Evolutionary conservation across 1,284 basidiomycete species (phyloP).

Genomic region (Trametes pubescens): DNA sequence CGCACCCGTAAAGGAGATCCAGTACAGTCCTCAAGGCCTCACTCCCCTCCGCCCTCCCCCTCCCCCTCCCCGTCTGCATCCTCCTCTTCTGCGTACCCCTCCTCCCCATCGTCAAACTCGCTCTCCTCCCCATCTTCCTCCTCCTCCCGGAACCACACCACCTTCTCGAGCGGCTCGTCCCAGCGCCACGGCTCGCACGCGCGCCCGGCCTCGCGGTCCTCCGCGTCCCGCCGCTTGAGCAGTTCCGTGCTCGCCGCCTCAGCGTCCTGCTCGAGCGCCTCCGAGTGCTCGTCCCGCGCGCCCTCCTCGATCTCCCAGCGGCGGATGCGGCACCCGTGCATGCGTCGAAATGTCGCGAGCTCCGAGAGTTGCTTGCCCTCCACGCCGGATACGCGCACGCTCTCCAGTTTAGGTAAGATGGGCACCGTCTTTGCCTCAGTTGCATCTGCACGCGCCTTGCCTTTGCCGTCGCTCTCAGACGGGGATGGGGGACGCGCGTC

Average conservation of each 20-base stretch:
- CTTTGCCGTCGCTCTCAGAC: neutral
- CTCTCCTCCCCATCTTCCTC: conserved; percentile 26
- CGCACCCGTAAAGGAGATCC: neutral
- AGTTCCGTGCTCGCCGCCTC: conserved; percentile 18
- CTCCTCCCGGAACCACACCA: conserved; percentile 38
- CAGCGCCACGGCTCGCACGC: conserved; percentile 30
- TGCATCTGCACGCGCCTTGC: neutral
- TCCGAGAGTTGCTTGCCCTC: conserved; percentile 25
- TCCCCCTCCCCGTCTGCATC: conserved; percentile 24
- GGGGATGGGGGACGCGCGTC: neutral
- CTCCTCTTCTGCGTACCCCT: conserved; percentile 14
- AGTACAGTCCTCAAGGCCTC: neutral
- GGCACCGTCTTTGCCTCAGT: conserved; percentile 7
- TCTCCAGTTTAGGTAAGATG: conserved; percentile 39
- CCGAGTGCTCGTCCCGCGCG: conserved; percentile 34
- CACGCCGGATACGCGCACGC: conserved; percentile 38
- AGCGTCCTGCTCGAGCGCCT: conserved; percentile 31
- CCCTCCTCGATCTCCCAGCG: conserved; percentile 38
- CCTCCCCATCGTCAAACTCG: conserved; percentile 22
- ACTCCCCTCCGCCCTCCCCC: neutral
- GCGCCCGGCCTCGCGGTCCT: conserved; percentile 13
- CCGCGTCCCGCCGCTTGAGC: conserved; percentile 12
- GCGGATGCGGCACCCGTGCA: conserved; percentile 29
- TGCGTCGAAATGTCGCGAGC: conserved; percentile 35
- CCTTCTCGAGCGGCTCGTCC: conserved; percentile 35